phyloP scores from a whole-genome alignment of 495 filamentous ascomycete species.

The Chlorociboria aeruginascens region DNA sequence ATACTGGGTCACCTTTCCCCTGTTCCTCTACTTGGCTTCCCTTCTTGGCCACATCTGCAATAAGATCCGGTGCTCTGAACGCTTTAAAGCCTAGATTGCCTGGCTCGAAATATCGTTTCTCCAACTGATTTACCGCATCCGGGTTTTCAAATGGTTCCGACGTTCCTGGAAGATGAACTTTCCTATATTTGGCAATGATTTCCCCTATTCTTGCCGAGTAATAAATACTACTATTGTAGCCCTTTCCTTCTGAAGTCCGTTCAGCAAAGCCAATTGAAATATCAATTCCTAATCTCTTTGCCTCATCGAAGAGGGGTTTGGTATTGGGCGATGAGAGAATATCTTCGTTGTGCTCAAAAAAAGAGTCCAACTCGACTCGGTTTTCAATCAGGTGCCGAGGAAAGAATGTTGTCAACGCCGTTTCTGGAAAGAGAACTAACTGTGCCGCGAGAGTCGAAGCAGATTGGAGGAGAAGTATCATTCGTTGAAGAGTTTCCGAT shows the following conservation, averaged over 20 bases:
- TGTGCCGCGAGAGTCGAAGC: constrained; percentile 26
- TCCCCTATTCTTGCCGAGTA: constrained; percentile 28
- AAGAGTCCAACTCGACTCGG: constrained; percentile 27
- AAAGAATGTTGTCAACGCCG: constrained; percentile 38
- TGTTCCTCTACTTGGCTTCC: constrained; percentile 8
- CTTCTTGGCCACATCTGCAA: constrained; percentile 12
- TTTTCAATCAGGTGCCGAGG: constrained; percentile 30
- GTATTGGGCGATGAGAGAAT: constrained; percentile 22
- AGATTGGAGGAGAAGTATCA: constrained; percentile 28
- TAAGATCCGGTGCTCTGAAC: constrained; percentile 32
- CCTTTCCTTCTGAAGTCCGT: constrained; percentile 21
- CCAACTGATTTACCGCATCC: constrained; percentile 34
- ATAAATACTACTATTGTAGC: constrained; percentile 35
- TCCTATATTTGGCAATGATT: constrained; percentile 35
- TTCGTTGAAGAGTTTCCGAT: constrained; percentile 26
- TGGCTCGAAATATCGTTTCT: constrained; percentile 37
- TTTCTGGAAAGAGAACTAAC: constrained; percentile 35
- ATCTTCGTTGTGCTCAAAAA: constrained; percentile 33
- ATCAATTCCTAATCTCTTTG: constrained; percentile 29
- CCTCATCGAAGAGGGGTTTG: constrained; percentile 33
- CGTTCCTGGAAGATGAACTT: constrained; percentile 36
- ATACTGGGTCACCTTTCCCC: constrained; percentile 33
- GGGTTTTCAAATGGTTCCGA: constrained; percentile 33
- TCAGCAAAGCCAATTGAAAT: constrained; percentile 37
- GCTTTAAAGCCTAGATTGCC: constrained; percentile 36